phyloP scores from a whole-genome alignment of 164 flowering plant species.

The Chimonanthus praecox region DNA sequence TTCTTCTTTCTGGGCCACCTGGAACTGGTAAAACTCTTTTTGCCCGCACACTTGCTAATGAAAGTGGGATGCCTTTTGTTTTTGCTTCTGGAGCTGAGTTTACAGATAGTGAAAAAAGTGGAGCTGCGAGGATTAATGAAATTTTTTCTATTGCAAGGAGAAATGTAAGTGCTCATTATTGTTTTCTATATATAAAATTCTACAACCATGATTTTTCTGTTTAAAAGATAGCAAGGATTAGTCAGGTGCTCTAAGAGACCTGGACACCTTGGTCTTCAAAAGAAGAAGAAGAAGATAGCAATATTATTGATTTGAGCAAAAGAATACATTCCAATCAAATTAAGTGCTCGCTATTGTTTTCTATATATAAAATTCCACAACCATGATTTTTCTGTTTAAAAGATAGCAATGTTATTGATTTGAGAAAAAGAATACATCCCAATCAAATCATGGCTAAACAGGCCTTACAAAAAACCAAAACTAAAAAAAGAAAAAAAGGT shows the following conservation, averaged over 20 bases:
- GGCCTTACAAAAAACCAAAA: no score
- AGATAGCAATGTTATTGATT: no score
- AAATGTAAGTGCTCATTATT: conserved; percentile 48
- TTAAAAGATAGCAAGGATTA: no score
- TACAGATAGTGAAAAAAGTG: conserved; percentile 89
- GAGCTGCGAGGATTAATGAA: conserved; percentile 85
- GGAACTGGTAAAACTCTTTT: conserved; percentile 99
- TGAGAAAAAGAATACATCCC: no score
- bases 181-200: conserved; percentile 3
- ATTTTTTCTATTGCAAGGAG: conserved; percentile 87
- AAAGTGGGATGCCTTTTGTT: conserved; percentile 96
- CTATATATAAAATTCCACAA: neutral
- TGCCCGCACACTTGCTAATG: conserved; percentile 91
- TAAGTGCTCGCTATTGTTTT: conserved; percentile 22
- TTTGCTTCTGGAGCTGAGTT: conserved; percentile 99
- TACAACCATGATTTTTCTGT: neutral
- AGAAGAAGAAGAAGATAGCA: no score
- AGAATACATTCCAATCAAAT: no score
- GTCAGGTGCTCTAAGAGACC: no score
- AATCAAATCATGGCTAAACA: conserved; percentile 9
- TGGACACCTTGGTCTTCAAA: no score
- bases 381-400: no score
- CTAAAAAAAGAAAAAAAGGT: no score
- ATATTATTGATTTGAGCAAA: no score
- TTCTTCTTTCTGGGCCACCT: conserved; percentile 97